phyloP scores from a whole-genome alignment of 495 filamentous ascomycete species.

The Hypoxylon fragiforme region DNA sequence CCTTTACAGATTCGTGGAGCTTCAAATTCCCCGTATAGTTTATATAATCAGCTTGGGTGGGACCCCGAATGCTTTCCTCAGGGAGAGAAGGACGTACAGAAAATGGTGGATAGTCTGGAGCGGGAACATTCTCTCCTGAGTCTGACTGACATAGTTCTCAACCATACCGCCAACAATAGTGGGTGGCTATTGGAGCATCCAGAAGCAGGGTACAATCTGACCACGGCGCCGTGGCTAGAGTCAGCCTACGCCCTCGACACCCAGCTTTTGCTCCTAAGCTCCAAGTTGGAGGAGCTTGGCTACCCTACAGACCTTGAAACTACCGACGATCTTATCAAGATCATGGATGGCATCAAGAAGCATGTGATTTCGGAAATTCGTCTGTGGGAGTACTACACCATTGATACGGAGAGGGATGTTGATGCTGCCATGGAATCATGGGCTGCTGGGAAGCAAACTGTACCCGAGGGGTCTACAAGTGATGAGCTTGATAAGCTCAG shows the following conservation, averaged over 20 bases:
- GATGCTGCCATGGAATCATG: slow-evolving; percentile 71
- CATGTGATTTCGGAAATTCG: slow-evolving; percentile 73
- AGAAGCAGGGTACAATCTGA: slow-evolving; percentile 92
- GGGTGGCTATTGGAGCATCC: slow-evolving; percentile 93
- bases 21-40: slow-evolving; percentile 96
- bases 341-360: slow-evolving; percentile 84
- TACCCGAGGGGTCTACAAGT: slow-evolving; percentile 49
- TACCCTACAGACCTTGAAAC: slow-evolving; percentile 73
- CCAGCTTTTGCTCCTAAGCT: slow-evolving; percentile 75
- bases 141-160: slow-evolving; percentile 96
- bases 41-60: slow-evolving; percentile 88
- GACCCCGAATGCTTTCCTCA: slow-evolving; percentile 81
- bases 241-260: slow-evolving; percentile 86
- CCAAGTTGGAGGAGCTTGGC: slow-evolving; percentile 65
- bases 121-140: slow-evolving; percentile 81
- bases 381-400: slow-evolving; percentile 91
- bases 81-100: slow-evolving; percentile 80
- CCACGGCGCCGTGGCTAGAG: slow-evolving; percentile 91
- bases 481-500: slow-evolving; percentile 50
- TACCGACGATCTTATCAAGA: slow-evolving; percentile 71
- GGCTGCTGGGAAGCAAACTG: slow-evolving; percentile 57
- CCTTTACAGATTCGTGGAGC: slow-evolving; percentile 84
- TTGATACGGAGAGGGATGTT: slow-evolving; percentile 75
- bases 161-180: slow-evolving; percentile 96
- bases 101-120: slow-evolving; percentile 80